Evolutionary conservation across 495 filamentous ascomycete genomes (phyloP).

Genomic region (Geoglossum glabrum): DNA sequence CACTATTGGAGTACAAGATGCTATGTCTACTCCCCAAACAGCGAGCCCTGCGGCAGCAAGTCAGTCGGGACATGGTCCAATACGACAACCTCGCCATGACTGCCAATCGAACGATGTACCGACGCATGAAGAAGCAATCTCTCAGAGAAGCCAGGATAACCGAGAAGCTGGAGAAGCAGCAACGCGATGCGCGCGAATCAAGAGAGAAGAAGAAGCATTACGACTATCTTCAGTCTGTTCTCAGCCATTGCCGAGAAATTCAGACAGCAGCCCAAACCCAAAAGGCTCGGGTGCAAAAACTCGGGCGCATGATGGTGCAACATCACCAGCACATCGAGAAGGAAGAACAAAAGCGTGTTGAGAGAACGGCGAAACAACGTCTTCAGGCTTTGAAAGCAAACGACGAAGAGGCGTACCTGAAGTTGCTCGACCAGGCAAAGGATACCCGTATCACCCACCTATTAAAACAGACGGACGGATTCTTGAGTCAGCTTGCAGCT

Average conservation of each 20-base stretch:
- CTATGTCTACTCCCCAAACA: constrained; percentile 70
- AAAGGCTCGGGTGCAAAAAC: constrained; percentile 51
- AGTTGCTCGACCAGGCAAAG: constrained; percentile 91
- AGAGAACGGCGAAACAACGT: constrained; percentile 96
- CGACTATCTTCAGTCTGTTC: constrained; percentile 61
- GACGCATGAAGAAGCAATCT: constrained; percentile 90
- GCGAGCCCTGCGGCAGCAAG: constrained; percentile 58
- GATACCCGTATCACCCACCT: constrained; percentile 97
- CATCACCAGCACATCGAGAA: constrained; percentile 95
- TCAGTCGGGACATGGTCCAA: constrained; percentile 75
- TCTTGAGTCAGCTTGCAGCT: constrained; percentile 81
- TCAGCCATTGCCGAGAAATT: constrained; percentile 45
- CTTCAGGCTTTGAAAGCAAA: constrained; percentile 94
- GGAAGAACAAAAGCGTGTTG: constrained; percentile 93
- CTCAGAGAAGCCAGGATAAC: constrained; percentile 92
- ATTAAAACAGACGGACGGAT: constrained; percentile 86
- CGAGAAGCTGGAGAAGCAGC: constrained; percentile 96
- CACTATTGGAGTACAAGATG: constrained; percentile 81
- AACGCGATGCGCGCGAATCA: constrained; percentile 80
- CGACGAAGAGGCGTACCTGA: constrained; percentile 96
- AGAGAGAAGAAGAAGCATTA: constrained; percentile 91
- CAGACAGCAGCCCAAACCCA: constrained; percentile 40
- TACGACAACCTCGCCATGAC: constrained; percentile 92
- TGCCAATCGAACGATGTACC: constrained; percentile 69
- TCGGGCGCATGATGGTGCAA: constrained; percentile 65